Base-by-base conservation (phyloP, 495 filamentous ascomycete genomes). In the Xylaria palmicola region DNA sequence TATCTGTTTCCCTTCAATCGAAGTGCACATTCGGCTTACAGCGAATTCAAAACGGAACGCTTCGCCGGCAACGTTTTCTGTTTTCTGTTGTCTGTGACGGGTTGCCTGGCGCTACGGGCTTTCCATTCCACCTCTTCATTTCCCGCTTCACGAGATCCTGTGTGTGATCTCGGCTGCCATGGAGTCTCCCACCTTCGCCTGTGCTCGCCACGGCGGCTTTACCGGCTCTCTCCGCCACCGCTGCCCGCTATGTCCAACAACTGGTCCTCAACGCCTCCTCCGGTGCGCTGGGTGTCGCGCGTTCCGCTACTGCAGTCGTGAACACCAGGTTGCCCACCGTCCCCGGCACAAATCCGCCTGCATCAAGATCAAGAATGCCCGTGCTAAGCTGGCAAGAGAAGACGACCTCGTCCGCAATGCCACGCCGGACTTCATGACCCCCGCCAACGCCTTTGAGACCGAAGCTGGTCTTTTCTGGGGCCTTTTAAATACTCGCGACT, bases 241-340 rank as follows among this genome's bases (percentile, higher is more conserved):
- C 37, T 67, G 65, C 47, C 60, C 64, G 19, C 45, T 66, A 6
- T 66, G 64, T 47, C 37, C 57, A 40, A 57, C 30, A 43, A 47
- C 20, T 50, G 40, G 50, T 40, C 29, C 60, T 9, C 24, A 59
- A 3, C 60, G 62, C 37, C 59, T 65, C 49, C 60, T 63, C 24
- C 69, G 67, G 17, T 83, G 79, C 61, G 34, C 59, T 32, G 69
- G 63, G 12, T 84, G 81, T 66, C 75, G 72, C 58, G 66, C 75
- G 4, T 57, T 75, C 26, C 40, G 60, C 19, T 84, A 84, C 64
- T 83, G 81, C 60, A 60, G 68, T 60, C 70, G 68, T 22, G 75
- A 79, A 15, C 77, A 80, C 65, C 78, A 83, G 63, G 60, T 60
- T n/a, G 56, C 69, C 7, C 55, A 84, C 59, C 54, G 72, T 34